Conservation (phyloP, 169 alveolate genomes). For the Plasmodium ovale region DNA sequence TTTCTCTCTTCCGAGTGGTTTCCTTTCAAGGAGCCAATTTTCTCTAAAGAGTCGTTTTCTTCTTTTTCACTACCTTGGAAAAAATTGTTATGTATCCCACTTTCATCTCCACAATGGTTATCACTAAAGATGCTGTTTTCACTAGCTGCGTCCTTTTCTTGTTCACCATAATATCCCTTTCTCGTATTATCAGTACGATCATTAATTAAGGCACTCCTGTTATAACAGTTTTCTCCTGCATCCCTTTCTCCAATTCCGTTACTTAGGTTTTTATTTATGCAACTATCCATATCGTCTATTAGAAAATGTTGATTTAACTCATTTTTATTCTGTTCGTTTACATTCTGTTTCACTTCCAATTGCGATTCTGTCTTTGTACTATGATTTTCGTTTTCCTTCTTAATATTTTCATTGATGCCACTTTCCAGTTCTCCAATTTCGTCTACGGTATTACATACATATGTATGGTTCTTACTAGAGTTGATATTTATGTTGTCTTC, state of each 20-base stretch:
- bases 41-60: neutral
- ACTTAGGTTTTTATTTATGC: neutral
- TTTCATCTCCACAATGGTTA: neutral
- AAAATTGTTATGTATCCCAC: neutral
- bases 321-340: neutral
- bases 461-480: neutral
- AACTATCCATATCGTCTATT: neutral
- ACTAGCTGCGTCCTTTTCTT: neutral
- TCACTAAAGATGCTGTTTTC: neutral
- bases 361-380: neutral
- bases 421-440: neutral
- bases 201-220: neutral
- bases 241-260: neutral
- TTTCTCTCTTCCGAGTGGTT: no score
- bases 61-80: slow-evolving; percentile 1
- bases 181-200: neutral
- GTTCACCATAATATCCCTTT: neutral
- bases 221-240: no score
- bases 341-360: neutral
- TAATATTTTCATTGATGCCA: neutral
- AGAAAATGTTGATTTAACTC: neutral
- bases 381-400: neutral
- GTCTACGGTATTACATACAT: neutral
- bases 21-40: neutral
- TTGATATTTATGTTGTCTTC: slow-evolving; percentile 17